Base-by-base conservation (phyloP, 768 basidiomycete genomes). In the Leccinum imitatum region DNA sequence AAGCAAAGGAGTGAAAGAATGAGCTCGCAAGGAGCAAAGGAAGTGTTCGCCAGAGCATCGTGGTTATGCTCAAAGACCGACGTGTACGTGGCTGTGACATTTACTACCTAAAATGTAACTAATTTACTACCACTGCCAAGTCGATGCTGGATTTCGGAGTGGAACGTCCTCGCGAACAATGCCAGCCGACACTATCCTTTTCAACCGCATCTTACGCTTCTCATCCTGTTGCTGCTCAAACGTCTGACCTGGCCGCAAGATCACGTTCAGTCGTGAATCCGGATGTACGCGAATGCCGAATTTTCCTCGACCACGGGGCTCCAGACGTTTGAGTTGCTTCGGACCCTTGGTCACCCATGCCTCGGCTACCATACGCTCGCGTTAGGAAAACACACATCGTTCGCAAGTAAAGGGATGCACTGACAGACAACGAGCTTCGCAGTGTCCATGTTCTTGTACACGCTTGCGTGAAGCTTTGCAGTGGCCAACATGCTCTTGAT, bases 321-420 rank as follows among this genome's bases (percentile, higher is more conserved):
- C 93, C 19, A 93, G 65, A 56, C 87, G 84, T 61, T 84, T 86
- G 41, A 83, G 76, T 23, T 77, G 75, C 41, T 81, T 84, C 7
- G 79, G 79, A 6, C 90, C 94, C 73, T 98, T 98, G 51, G 85
- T 89, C 15, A 97, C 94, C 96, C 95, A 99, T 21, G 95, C 85
- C 74, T 97, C 89, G 50, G 93, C 95, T 97, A 65, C 41, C 55
- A 54, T 21, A 60, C 19, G 27, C 50, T 54, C 14, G 55, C 47
- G 54, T 63, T 9, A 63, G 60, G 41, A 54, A 47, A 47, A 11
- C 25, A 17, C 13, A 33, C 30, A 51, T 17, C 13, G 14, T 14
- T 15, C 31, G 3, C 44, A 21, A 6, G 15, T 35, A 25, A 19
- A 33, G 9, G 41, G 31, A 31, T 61, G 56, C 7, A 84, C 93